Evolutionary conservation across 306 rosid genomes (phyloP).

Genomic region (Pterocarpus macrocarpus): DNA sequence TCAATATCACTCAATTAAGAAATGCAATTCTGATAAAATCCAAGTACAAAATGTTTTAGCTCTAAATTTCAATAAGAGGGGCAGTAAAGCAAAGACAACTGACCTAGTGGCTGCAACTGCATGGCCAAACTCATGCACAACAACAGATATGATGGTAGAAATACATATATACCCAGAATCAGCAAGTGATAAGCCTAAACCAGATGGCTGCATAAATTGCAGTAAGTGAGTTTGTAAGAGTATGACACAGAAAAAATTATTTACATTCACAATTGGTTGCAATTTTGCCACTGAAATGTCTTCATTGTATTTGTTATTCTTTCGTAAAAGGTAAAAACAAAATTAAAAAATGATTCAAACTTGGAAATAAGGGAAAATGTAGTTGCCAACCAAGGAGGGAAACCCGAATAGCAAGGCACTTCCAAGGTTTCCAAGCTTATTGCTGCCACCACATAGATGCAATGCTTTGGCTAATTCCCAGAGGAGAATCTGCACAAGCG

Average conservation of each 20-base stretch:
- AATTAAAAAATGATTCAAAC: neutral
- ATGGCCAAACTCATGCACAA: conserved; percentile 82
- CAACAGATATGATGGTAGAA: conserved; percentile 74
- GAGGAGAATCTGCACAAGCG: conserved; percentile 63
- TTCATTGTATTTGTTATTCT: neutral
- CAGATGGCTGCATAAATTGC: conserved; percentile 49
- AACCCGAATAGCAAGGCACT: conserved; percentile 61
- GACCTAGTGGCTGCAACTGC: conserved; percentile 88
- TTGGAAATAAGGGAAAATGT: conserved; percentile 22
- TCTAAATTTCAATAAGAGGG: neutral
- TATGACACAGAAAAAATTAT: conserved; percentile 24
- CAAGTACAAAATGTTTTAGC: neutral
- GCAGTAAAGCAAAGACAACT: conserved; percentile 38
- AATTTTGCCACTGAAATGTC: conserved; percentile 2
- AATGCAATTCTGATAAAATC: neutral
- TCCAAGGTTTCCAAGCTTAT: conserved; percentile 41
- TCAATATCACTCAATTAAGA: neutral
- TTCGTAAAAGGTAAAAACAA: neutral
- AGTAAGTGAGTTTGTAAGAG: conserved; percentile 13
- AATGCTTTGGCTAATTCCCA: conserved; percentile 63
- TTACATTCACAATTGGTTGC: conserved; percentile 19
- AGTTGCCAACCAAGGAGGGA: conserved; percentile 54
- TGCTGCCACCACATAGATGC: conserved; percentile 52
- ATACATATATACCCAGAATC: conserved; percentile 66
- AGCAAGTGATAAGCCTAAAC: conserved; percentile 54